Conservation (phyloP, 75 land plant genomes). For the Picea glauca region DNA sequence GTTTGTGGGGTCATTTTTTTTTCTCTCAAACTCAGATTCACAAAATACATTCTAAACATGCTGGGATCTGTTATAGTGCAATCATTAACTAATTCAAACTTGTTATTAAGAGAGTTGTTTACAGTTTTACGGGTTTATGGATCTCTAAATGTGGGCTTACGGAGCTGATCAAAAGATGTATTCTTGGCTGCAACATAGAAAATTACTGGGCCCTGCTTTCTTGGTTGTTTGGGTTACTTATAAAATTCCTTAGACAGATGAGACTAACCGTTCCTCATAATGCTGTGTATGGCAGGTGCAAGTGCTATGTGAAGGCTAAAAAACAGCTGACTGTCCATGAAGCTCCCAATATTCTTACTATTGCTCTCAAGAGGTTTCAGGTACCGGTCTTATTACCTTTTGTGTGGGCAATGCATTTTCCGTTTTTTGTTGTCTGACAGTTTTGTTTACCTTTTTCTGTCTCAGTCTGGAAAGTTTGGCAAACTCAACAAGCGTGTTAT, state of each 20-base stretch:
- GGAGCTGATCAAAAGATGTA: not conserved
- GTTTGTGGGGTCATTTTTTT: too few species aligned
- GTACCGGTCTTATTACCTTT: constrained; percentile 25
- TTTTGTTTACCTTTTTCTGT: constrained; percentile 6
- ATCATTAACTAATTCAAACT: too few species aligned
- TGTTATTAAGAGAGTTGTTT: too few species aligned
- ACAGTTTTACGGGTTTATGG: not conserved
- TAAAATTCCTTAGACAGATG: not conserved
- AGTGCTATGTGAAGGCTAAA: constrained; percentile 77
- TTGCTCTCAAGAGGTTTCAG: constrained; percentile 89
- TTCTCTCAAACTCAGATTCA: too few species aligned
- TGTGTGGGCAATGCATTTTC: not conserved
- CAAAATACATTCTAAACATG: not conserved
- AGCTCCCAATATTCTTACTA: constrained; percentile 89
- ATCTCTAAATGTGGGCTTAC: not conserved
- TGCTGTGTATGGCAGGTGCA: constrained; percentile 50
- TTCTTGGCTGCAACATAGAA: not conserved
- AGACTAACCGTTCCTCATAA: not conserved
- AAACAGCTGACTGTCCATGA: constrained; percentile 77
- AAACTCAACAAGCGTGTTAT: constrained; percentile 76
- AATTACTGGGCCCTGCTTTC: not conserved
- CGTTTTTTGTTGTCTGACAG: not conserved
- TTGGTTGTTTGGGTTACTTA: not conserved
- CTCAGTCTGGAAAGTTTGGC: constrained; percentile 88
- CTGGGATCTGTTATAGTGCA: not conserved